phyloP scores from a whole-genome alignment of 208 protist species.

The Trichomonas gallinae region DNA sequence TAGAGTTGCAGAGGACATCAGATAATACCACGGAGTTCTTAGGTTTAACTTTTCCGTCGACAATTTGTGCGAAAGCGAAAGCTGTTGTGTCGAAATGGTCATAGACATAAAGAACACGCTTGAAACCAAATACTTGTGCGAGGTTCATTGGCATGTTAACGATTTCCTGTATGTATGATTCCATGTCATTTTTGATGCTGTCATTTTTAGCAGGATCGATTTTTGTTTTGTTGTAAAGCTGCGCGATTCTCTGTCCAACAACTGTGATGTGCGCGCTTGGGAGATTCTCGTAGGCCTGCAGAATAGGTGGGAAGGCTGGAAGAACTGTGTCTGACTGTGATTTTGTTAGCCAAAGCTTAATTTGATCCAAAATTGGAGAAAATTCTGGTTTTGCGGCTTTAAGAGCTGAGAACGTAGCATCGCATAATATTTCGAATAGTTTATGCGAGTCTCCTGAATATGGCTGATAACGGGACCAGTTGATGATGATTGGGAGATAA shows the following conservation, averaged over 20 bases:
- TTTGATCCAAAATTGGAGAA: background rate
- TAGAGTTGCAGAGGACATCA: background rate
- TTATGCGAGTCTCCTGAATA: background rate
- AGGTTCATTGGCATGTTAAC: background rate
- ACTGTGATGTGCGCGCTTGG: background rate
- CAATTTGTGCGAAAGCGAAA: background rate
- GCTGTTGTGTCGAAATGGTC: background rate
- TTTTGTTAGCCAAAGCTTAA: background rate
- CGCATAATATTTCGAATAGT: background rate
- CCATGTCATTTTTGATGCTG: background rate
- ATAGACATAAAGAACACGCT: background rate
- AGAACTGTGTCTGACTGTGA: background rate
- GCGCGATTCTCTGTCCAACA: background rate
- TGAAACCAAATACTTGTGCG: background rate
- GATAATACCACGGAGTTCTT: background rate
- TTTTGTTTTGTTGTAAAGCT: background rate
- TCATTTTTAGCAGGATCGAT: background rate
- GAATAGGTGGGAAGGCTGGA: background rate
- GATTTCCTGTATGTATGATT: background rate
- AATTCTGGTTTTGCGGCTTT: background rate
- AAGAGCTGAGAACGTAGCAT: background rate
- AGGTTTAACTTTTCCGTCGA: background rate
- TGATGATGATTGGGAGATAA: background rate
- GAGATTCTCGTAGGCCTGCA: background rate
- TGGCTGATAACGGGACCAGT: background rate